phyloP scores from a whole-genome alignment of 2,329 filamentous ascomycete species.

The Fusarium azukiicola region DNA sequence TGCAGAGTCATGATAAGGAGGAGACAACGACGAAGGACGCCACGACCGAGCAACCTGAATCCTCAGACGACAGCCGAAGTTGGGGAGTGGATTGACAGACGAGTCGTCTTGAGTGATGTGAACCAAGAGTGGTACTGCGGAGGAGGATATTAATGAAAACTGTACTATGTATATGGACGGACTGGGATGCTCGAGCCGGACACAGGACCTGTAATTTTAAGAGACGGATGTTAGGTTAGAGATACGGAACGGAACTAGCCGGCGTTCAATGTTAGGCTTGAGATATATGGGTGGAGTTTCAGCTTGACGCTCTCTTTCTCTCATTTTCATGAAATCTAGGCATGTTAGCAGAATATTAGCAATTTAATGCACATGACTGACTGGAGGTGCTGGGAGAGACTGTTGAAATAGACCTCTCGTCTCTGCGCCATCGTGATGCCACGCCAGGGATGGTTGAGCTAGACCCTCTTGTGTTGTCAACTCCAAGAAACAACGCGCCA shows the following conservation, averaged over 20 bases:
- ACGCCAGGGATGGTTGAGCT: background rate
- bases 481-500: background rate
- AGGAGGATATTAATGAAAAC: constrained; percentile 16
- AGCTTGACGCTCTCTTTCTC: constrained; percentile 14
- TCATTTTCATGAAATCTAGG: constrained; percentile 27
- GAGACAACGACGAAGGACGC: constrained; percentile 19
- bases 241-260: constrained; percentile 32
- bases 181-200: background rate
- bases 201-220: constrained; percentile 24
- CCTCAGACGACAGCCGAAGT: constrained; percentile 52
- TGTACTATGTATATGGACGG: constrained; percentile 10
- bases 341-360: constrained; percentile 12
- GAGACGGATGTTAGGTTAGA: constrained; percentile 36
- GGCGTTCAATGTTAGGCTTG: constrained; percentile 41
- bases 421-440: background rate
- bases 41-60: constrained; percentile 39
- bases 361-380: background rate
- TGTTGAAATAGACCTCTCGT: background rate
- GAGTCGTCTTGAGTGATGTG: background rate
- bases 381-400: background rate
- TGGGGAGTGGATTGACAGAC: constrained; percentile 51
- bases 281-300: constrained; percentile 42
- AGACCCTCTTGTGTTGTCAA: background rate
- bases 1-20: constrained; percentile 5
- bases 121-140: constrained; percentile 20